A percentile compares a stretch with the other conserved stretches of the same genome.
phyloP scores from a whole-genome alignment of 208 protist genomes.

The Leishmania mexicana region DNA sequence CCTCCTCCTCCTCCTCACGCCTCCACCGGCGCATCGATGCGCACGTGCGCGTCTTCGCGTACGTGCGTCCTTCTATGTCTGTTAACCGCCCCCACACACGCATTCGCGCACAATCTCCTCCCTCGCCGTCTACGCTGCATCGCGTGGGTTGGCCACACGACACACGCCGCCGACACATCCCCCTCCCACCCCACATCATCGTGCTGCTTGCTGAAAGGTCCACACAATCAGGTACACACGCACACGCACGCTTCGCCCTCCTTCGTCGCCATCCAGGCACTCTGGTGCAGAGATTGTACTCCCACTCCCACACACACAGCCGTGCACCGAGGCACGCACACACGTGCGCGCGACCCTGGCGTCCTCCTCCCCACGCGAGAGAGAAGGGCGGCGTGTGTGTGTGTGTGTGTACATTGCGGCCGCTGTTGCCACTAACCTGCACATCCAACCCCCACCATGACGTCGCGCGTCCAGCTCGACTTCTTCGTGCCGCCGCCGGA shows the following conservation, averaged over 20 bases:
- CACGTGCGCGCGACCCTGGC: not conserved
- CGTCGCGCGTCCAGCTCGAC: conserved; percentile 31
- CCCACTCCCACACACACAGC: not conserved
- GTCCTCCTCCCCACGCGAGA: not conserved
- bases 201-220: not conserved
- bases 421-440: not conserved
- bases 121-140: too few species aligned
- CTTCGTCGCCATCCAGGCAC: not conserved
- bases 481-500: conserved; percentile 41
- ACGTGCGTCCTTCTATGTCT: not conserved
- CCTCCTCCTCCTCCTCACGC: not conserved
- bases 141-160: too few species aligned
- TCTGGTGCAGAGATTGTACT: not conserved
- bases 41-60: not conserved
- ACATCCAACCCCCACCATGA: conserved; percentile 12
- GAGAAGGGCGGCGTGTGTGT: not conserved
- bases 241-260: not conserved
- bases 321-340: not conserved
- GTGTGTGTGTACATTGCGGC: not conserved
- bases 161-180: not conserved
- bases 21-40: not conserved
- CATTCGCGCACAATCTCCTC: not conserved
- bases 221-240: not conserved
- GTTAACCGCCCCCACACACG: not conserved
- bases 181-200: not conserved